These are phyloP conservation scores for Tremella fuciformis DNA, from an alignment of 768 basidiomycete species.

Conservation along the genomic window DNA sequence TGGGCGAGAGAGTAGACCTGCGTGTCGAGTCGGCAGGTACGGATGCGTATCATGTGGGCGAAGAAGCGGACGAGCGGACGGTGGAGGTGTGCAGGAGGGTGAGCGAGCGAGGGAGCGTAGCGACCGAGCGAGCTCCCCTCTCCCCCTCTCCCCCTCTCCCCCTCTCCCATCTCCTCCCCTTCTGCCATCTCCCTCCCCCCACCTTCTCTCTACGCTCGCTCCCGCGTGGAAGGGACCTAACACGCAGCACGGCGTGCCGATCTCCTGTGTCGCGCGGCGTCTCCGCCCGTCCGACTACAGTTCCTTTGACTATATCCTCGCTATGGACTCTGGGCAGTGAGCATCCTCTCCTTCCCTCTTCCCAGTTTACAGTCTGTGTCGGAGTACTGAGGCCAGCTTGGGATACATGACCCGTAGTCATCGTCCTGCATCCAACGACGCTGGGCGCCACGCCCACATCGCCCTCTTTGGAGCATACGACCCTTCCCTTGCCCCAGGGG, in stretches of 20 bases:
- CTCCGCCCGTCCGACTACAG: slow-evolving; percentile 67
- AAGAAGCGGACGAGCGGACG: slow-evolving; percentile 81
- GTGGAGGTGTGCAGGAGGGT: slow-evolving; percentile 70
- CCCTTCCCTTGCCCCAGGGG: slow-evolving; percentile 17
- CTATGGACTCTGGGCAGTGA: slow-evolving; percentile 76
- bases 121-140: too few relatives aligned
- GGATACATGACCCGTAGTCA: not conserved
- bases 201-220: not conserved
- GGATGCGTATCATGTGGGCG: slow-evolving; percentile 75
- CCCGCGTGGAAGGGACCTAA: not conserved
- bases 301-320: slow-evolving; percentile 77
- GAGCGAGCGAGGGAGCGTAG: too few relatives aligned
- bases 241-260: slow-evolving; percentile 66
- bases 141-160: too few relatives aligned
- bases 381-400: slow-evolving; percentile 11
- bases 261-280: slow-evolving; percentile 67
- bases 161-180: not conserved
- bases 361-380: slow-evolving; percentile 34
- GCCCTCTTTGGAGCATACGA: slow-evolving; percentile 45
- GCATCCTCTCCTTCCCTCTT: slow-evolving; percentile 22
- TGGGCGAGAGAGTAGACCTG: slow-evolving; percentile 59
- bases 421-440: slow-evolving; percentile 18
- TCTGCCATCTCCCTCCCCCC: not conserved
- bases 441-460: slow-evolving; percentile 37
- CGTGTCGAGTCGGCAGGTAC: slow-evolving; percentile 81